Percentiles rank a stretch among this genome's conserved stretches.
phyloP scores from a whole-genome alignment of 768 basidiomycete species.

The Kwoniella newhampshirensis region DNA sequence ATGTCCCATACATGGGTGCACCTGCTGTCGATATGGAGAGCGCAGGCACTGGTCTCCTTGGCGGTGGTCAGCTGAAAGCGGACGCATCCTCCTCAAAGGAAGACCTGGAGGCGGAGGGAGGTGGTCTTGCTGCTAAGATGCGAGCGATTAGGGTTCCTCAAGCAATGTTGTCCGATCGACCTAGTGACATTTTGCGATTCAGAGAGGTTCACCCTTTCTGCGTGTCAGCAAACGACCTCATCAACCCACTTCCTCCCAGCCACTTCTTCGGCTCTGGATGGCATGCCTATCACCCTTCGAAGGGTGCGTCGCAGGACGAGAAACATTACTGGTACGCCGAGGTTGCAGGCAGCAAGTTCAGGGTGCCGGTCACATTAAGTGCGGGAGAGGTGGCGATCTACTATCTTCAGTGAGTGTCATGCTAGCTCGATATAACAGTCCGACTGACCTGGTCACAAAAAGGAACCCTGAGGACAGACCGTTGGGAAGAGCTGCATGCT shows the following conservation, averaged over 20 bases:
- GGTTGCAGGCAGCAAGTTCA: conserved; percentile 72
- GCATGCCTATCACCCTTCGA: conserved; percentile 70
- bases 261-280: conserved; percentile 93
- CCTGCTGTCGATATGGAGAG: conserved; percentile 50
- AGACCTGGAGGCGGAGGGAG: conserved; percentile 33
- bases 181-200: conserved; percentile 59
- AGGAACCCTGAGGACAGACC: conserved; percentile 42
- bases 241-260: conserved; percentile 90
- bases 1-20: conserved; percentile 59
- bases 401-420: conserved; percentile 61
- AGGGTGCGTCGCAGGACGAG: conserved; percentile 58
- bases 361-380: conserved; percentile 77
- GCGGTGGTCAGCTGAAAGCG: conserved; percentile 6
- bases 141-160: conserved; percentile 65
- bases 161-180: conserved; percentile 65
- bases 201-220: conserved; percentile 88
- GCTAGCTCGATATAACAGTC: conserved; percentile 29
- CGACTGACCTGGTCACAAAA: conserved; percentile 27
- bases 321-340: conserved; percentile 88
- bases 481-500: conserved; percentile 41
- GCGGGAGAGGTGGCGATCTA: conserved; percentile 92
- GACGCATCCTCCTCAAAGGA: conserved; percentile 23
- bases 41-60: conserved; percentile 1
- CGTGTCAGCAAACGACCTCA: conserved; percentile 90
- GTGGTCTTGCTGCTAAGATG: conserved; percentile 53